phyloP scores from a whole-genome alignment of 441 rosid species.

The Populus trichocarpa region DNA sequence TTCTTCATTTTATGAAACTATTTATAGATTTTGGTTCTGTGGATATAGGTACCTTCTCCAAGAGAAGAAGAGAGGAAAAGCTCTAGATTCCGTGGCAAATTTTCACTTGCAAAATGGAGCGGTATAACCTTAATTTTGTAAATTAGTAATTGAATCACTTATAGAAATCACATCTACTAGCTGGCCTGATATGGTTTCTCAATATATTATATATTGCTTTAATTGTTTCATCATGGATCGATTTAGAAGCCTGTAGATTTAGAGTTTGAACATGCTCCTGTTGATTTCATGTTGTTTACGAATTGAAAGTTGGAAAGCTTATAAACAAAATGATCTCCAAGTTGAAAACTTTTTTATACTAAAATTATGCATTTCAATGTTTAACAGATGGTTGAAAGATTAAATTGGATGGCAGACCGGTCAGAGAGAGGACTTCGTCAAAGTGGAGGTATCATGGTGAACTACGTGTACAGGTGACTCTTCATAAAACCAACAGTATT shows the following conservation, averaged over 20 bases:
- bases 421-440: slow-evolving; percentile 77
- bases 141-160: neutral
- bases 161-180: neutral
- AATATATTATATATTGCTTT: neutral
- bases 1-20: slow-evolving; percentile 2
- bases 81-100: slow-evolving; percentile 94
- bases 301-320: neutral
- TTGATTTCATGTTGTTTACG: neutral
- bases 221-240: neutral
- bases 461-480: slow-evolving; percentile 79
- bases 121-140: slow-evolving; percentile 32
- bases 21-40: slow-evolving; percentile 16
- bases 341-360: neutral
- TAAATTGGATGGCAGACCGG: slow-evolving; percentile 94
- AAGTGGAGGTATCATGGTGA: slow-evolving; percentile 95
- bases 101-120: slow-evolving; percentile 99
- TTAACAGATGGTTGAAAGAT: slow-evolving; percentile 81
- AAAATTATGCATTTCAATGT: slow-evolving; percentile 8
- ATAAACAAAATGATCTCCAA: neutral
- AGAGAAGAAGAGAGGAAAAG: slow-evolving; percentile 96
- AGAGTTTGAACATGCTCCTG: neutral
- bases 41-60: slow-evolving; percentile 68
- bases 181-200: neutral
- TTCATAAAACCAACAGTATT: neutral
- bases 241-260: neutral